phyloP scores from a whole-genome alignment of 73 alveolate species.

The Uronychia binucleata region DNA sequence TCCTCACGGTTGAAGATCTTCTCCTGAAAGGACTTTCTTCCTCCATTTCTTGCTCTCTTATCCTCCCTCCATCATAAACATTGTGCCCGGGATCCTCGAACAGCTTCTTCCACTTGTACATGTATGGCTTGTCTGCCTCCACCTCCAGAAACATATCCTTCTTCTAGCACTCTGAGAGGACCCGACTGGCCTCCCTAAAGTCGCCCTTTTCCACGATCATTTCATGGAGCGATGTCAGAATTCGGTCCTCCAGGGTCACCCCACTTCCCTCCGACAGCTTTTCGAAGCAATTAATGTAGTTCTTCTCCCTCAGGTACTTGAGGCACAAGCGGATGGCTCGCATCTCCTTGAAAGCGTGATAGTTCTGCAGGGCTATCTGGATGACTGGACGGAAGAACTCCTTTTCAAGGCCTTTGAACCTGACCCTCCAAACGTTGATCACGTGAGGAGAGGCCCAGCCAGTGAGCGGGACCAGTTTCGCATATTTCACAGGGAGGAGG shows the following conservation, averaged over 20 bases:
- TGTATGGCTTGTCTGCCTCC: not conserved
- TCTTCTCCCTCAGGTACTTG: not conserved
- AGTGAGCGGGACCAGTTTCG: not conserved
- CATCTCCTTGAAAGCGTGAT: not conserved
- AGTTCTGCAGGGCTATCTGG: not conserved
- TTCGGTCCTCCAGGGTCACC: not conserved
- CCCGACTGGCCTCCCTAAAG: not conserved
- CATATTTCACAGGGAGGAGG: not conserved
- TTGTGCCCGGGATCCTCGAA: not conserved
- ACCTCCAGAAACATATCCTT: not conserved
- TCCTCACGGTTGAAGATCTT: too few species aligned
- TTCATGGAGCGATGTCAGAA: not conserved
- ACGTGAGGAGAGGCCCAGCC: not conserved
- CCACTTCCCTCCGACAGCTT: not conserved
- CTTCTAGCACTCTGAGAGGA: not conserved
- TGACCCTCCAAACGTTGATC: not conserved
- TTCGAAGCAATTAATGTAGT: not conserved
- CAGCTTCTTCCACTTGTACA: not conserved
- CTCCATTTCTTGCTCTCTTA: too few species aligned
- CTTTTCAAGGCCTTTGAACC: not conserved
- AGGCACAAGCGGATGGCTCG: not conserved
- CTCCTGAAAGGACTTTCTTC: too few species aligned
- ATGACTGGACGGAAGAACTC: not conserved
- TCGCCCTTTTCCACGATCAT: not conserved
- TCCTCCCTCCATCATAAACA: too few species aligned